These are phyloP conservation scores for Solanum phureja DNA, from an alignment of 257 asterid species.

Conservation along the genomic window DNA sequence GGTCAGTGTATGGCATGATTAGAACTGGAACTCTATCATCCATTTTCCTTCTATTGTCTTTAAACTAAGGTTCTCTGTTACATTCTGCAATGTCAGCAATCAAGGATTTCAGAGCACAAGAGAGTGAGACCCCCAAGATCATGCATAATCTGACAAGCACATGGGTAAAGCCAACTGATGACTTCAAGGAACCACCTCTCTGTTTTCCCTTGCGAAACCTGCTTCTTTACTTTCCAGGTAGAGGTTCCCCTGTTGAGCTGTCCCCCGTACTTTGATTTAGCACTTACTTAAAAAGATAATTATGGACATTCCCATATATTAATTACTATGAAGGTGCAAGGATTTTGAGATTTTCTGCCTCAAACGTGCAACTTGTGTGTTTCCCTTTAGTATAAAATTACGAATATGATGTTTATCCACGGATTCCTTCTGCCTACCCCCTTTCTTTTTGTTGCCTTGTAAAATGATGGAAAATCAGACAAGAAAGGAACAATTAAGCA, in stretches of 20 bases:
- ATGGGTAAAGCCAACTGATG: constrained; percentile 66
- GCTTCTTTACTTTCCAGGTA: constrained; percentile 82
- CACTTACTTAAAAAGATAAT: neutral
- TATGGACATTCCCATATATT: neutral
- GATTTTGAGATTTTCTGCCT: neutral
- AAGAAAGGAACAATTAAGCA: neutral
- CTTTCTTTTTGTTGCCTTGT: neutral
- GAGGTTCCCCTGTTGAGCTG: neutral
- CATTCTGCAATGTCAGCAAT: constrained; percentile 43
- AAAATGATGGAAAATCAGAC: neutral
- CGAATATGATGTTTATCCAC: neutral
- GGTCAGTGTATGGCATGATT: neutral
- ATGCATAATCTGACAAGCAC: constrained; percentile 37
- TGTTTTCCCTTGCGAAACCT: constrained; percentile 42
- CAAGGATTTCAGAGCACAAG: constrained; percentile 31
- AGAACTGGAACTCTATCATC: neutral
- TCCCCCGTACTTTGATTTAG: neutral
- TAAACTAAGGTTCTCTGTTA: constrained; percentile 8
- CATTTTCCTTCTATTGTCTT: neutral
- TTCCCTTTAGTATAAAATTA: neutral
- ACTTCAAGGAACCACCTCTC: constrained; percentile 58
- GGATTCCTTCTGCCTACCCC: neutral
- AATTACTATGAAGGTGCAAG: neutral
- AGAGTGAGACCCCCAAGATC: constrained; percentile 16
- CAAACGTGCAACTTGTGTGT: neutral